Evolutionary conservation across 495 filamentous ascomycete species (phyloP), one percentile per base, ranked within the genome.

Genomic region (Pyrenula massariospora): DNA sequence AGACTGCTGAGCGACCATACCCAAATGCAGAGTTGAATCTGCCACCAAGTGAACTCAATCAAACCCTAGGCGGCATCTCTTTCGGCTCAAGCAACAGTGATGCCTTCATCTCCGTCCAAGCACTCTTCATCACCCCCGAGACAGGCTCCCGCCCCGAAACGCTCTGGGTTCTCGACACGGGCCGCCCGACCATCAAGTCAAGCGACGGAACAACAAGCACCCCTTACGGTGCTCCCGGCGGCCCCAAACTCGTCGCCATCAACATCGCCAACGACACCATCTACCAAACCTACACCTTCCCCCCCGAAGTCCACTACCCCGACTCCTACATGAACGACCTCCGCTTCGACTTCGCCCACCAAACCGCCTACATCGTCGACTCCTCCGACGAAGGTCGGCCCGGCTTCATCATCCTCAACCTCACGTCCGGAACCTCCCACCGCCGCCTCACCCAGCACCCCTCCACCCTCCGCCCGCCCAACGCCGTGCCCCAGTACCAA

Each of bases 301-400:
- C 69, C 0, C 19, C 65, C 1, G 60, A 52, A 8, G 69, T 73
- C 5, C 68, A 70, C 52, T 68, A 63, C 51, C 64, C 68, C 25
- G 71, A 73, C 51, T 66, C 62, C 10, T 73, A 70, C 54, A 64
- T 73, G 58, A 73, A 73, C 55, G 72, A 75, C 24, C 21, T 75
- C 1, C 67, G 70, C 48, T 72, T 73, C 51, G 70, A 74, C 52
- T 61, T 74, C n/a, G 64, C 66, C n/a, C 22, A 53, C 51, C 11
- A 31, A 22, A 68, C 72, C 36, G 71, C 64, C 23, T 72, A 71
- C 52, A 67, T 75, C 22, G 62, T 68, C 48, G 71, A 75, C 58
- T 69, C 65, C 58, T 68, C 63, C 47, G 68, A 69, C 50, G 67
- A 73, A 64, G 69, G 70, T 22, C 64, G 69, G 24, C 67, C 64